phyloP scores from a whole-genome alignment of 768 basidiomycete species.

The Mycena albidolilacea region DNA sequence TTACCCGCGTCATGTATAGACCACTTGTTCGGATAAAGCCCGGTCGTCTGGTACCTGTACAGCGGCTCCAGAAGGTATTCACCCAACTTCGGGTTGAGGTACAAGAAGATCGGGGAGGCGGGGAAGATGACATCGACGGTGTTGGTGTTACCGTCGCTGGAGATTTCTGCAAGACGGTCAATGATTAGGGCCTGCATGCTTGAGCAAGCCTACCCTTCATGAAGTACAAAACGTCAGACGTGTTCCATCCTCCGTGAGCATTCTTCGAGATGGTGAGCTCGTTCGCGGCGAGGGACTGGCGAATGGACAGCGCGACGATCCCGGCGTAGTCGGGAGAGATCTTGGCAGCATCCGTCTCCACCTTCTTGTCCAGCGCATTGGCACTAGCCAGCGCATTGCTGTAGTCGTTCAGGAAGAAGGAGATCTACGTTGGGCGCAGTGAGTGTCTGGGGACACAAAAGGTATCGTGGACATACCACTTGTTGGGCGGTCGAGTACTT shows the following conservation, averaged over 20 bases:
- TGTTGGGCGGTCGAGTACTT: constrained; percentile 42
- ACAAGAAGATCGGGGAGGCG: constrained; percentile 68
- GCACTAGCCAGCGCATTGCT: constrained; percentile 59
- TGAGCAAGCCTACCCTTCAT: constrained; percentile 61
- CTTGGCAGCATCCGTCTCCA: constrained; percentile 61
- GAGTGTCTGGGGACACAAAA: not conserved
- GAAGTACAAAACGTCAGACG: constrained; percentile 66
- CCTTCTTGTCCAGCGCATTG: constrained; percentile 60
- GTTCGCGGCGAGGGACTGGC: constrained; percentile 67
- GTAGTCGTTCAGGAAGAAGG: constrained; percentile 58
- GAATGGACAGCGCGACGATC: constrained; percentile 67
- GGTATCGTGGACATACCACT: constrained; percentile 39
- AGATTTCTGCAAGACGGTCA: constrained; percentile 59
- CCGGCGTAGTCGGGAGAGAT: constrained; percentile 67
- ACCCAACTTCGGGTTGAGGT: constrained; percentile 67
- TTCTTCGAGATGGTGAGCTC: constrained; percentile 71
- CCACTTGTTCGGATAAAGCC: constrained; percentile 76
- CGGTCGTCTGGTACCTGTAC: constrained; percentile 77
- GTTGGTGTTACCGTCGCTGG: constrained; percentile 60
- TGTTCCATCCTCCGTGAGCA: constrained; percentile 62
- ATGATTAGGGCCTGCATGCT: not conserved
- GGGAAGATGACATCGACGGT: constrained; percentile 69
- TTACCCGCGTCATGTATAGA: constrained; percentile 74
- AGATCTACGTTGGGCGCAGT: constrained; percentile 10
- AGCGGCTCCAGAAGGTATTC: constrained; percentile 73